Evolutionary conservation across 495 filamentous ascomycete genomes (phyloP).

Genomic region (Trichoderma asperelloides): DNA sequence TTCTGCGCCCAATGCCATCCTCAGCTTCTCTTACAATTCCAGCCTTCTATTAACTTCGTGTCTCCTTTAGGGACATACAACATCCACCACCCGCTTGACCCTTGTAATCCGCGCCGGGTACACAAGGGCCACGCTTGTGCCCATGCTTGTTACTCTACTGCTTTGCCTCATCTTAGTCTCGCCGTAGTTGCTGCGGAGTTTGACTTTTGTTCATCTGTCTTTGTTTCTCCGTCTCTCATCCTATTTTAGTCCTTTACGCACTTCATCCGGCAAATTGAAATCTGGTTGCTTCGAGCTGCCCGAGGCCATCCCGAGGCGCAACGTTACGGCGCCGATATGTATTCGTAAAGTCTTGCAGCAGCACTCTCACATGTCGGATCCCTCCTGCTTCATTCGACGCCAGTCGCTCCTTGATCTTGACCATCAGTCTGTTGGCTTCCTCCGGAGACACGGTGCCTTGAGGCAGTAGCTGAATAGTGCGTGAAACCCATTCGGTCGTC

Average conservation of each 20-base stretch:
- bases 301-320: conserved; percentile 83
- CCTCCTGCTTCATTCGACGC: conserved; percentile 50
- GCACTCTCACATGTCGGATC: conserved; percentile 66
- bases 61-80: neutral
- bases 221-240: neutral
- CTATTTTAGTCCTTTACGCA: neutral
- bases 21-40: neutral
- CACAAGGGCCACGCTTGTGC: neutral
- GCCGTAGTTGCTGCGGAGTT: neutral
- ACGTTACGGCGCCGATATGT: conserved; percentile 88
- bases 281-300: conserved; percentile 69
- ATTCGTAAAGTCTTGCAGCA: conserved; percentile 95
- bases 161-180: neutral
- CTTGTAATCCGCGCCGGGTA: neutral
- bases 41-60: neutral
- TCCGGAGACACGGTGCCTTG: conserved; percentile 60
- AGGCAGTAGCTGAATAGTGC: conserved; percentile 75
- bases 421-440: conserved; percentile 55
- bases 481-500: conserved; percentile 68
- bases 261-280: conserved; percentile 67
- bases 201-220: neutral
- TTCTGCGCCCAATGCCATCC: neutral
- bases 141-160: neutral
- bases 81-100: neutral
- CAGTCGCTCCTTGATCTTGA: conserved; percentile 57